These are phyloP conservation scores for Castanea sativa DNA, from an alignment of 306 rosid species.

Conservation along the genomic window DNA sequence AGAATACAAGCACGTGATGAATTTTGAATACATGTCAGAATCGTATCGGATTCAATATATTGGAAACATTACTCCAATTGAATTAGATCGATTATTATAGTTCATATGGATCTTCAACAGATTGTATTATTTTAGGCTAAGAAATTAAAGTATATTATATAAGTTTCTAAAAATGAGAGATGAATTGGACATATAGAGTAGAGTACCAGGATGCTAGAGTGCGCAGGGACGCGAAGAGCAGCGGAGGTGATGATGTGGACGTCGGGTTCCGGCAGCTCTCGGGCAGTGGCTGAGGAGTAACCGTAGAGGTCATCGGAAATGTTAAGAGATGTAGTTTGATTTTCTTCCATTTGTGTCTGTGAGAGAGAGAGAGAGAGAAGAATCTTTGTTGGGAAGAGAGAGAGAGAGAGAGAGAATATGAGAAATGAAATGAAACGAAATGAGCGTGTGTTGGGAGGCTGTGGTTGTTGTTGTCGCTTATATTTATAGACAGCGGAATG, in stretches of 20 bases:
- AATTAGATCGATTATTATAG: too few relatives aligned
- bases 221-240: conserved; percentile 73
- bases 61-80: too few relatives aligned
- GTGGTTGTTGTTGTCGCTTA: too few relatives aligned
- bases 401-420: not conserved
- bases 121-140: too few relatives aligned
- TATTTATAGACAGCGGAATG: too few relatives aligned
- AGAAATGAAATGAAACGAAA: too few relatives aligned
- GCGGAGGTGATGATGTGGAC: conserved; percentile 60
- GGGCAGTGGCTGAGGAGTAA: not conserved
- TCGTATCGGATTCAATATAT: too few relatives aligned
- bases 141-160: not conserved
- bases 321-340: not conserved
- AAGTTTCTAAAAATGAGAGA: not conserved
- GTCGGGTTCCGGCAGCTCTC: conserved; percentile 67
- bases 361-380: not conserved
- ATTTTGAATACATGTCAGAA: too few relatives aligned
- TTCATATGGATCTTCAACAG: too few relatives aligned
- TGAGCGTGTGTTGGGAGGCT: too few relatives aligned
- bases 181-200: too few relatives aligned
- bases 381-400: not conserved
- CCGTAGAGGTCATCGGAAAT: conserved; percentile 18
- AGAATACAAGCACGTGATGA: too few relatives aligned
- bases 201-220: conserved; percentile 63
- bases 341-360: conserved; percentile 17